Conservation (phyloP, 2,329 filamentous ascomycete genomes). For the Venturia carpophila region DNA sequence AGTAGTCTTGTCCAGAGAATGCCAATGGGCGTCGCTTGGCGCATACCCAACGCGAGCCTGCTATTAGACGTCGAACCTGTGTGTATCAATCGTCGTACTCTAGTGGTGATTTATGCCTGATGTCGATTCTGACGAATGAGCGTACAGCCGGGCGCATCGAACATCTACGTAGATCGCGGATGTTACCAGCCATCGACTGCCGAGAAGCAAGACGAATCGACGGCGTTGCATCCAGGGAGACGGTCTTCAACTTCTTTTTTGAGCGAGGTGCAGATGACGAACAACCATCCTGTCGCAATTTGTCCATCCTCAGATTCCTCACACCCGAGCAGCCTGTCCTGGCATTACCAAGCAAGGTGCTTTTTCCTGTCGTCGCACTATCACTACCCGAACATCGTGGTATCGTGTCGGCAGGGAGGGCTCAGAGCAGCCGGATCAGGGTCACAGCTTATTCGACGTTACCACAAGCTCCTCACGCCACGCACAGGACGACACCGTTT, state of each 20-base stretch:
- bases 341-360: neutral
- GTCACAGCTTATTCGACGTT: slow-evolving; percentile 3
- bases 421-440: neutral
- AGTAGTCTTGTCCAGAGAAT: neutral
- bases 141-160: neutral
- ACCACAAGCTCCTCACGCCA: slow-evolving; percentile 7
- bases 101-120: slow-evolving; percentile 1
- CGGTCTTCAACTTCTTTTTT: neutral
- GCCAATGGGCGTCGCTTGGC: neutral
- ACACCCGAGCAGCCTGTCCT: neutral
- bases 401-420: neutral
- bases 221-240: slow-evolving; percentile 1
- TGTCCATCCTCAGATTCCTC: neutral
- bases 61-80: neutral
- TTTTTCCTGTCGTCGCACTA: neutral
- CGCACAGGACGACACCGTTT: slow-evolving; percentile 5
- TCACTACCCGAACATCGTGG: neutral
- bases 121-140: neutral
- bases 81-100: slow-evolving; percentile 1
- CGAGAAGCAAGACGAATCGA: slow-evolving; percentile 9
- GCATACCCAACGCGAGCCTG: neutral
- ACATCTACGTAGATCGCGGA: neutral
- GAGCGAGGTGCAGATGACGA: slow-evolving; percentile 5
- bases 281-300: neutral
- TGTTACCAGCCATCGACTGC: neutral